Conservation (phyloP, 2,329 filamentous ascomycete species). For the Rhinocladiella mackenziei region DNA sequence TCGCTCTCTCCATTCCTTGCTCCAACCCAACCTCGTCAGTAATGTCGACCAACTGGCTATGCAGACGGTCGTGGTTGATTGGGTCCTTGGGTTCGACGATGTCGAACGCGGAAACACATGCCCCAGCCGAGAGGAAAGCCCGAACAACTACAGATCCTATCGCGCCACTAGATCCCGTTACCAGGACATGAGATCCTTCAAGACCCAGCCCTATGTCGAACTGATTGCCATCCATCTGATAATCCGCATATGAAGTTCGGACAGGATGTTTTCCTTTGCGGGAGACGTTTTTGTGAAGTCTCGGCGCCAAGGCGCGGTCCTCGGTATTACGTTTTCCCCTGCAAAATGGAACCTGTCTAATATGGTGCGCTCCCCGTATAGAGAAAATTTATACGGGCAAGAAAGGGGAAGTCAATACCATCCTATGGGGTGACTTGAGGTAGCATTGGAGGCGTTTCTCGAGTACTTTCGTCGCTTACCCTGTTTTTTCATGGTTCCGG, state of each 20-base stretch:
- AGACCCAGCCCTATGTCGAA: slow-evolving; percentile 37
- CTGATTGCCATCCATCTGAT: slow-evolving; percentile 4
- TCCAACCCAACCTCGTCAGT: slow-evolving; percentile 35
- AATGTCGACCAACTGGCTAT: slow-evolving; percentile 34
- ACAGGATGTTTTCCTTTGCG: background rate
- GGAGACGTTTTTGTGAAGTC: too few species aligned
- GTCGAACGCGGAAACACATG: slow-evolving; percentile 40
- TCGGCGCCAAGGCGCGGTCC: too few species aligned
- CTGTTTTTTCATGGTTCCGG: too few species aligned
- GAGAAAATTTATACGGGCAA: too few species aligned
- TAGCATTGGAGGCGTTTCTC: too few species aligned
- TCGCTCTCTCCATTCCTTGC: slow-evolving; percentile 36
- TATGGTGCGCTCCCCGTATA: too few species aligned
- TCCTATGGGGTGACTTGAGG: too few species aligned
- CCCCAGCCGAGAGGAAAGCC: slow-evolving; percentile 43
- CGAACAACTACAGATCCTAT: slow-evolving; percentile 40
- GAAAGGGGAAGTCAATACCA: too few species aligned
- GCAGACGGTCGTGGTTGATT: slow-evolving; percentile 23
- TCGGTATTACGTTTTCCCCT: too few species aligned
- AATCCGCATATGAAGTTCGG: background rate
- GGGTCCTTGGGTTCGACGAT: slow-evolving; percentile 25
- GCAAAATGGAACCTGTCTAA: too few species aligned
- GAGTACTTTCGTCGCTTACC: too few species aligned
- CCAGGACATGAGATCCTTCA: slow-evolving; percentile 37
- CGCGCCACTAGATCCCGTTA: slow-evolving; percentile 42